Base-by-base conservation (phyloP, 2,329 filamentous ascomycete genomes). In the Hypomyces rosellus region DNA sequence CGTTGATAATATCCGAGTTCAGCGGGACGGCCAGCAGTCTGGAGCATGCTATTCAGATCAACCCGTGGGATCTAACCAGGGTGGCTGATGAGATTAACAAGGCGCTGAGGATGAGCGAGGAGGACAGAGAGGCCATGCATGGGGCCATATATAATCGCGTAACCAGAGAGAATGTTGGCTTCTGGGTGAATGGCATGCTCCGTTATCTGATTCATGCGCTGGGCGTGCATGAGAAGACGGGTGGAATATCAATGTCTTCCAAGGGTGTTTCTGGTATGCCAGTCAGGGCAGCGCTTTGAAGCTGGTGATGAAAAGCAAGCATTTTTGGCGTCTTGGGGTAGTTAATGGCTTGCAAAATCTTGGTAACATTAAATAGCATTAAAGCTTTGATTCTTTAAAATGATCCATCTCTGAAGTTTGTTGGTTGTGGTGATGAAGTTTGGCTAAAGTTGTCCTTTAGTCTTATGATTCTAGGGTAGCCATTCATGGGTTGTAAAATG, bases 1-100 rank as follows among this genome's bases (percentile, higher is more conserved):
- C 91, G 3, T 74, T 96, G 43, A 96, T 97, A 57, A 80, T 97
- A n/a, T 96, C 92, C 7, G 92, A 97, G 66, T 96, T 96, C 69
- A 96, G 90, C 54, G 92, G 92, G 51, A 96, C 92, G 1, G 90
- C 91, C 22, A 88, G 88, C 46, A 92, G 84, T 48, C 77, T 96
- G 33, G 81, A 81, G 54, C 85, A 87, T 61, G 91, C 91, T 33
- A 89, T 96, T 53, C 89, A 95, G 65, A 95, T 96, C 74, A 96
- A 96, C 70, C 92, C 92, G 1, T 96, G 90, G 89, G 89, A 96
- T 64, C 77, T 90, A 48, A 81, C 78, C 15, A 88, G 87, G 30
- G 91, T 96, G 13, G 90, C 90, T 2, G 80, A 85, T 46, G 82
- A 88, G 54, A 91, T 97, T 62, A 80, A 95, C 61, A 73, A 83